phyloP scores from a whole-genome alignment of 2,329 filamentous ascomycete species.

The Alternaria conjuncta region DNA sequence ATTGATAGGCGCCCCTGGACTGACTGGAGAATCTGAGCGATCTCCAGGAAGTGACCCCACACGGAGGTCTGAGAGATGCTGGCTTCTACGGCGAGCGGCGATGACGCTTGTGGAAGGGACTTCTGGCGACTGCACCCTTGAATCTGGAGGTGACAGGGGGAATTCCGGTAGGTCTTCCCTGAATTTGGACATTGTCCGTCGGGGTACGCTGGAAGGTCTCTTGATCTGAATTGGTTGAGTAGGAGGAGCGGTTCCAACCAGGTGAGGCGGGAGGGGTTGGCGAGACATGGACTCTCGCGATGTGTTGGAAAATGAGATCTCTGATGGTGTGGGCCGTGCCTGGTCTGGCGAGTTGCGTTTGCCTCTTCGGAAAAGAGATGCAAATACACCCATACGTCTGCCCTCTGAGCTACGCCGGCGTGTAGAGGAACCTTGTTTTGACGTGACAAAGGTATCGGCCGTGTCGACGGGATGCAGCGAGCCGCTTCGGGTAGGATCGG shows the following conservation, averaged over 20 bases:
- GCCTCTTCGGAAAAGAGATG: slow-evolving; percentile 72
- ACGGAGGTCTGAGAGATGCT: slow-evolving; percentile 43
- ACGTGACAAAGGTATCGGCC: slow-evolving; percentile 36
- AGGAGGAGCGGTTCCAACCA: slow-evolving; percentile 49
- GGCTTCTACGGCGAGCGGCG: slow-evolving; percentile 49
- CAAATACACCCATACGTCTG: slow-evolving; percentile 44
- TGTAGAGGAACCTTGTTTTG: slow-evolving; percentile 31
- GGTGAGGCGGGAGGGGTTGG: slow-evolving; percentile 59
- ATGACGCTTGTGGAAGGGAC: slow-evolving; percentile 56
- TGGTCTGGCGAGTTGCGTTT: slow-evolving; percentile 59
- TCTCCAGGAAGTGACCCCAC: slow-evolving; percentile 33
- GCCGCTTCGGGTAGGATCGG: slow-evolving; percentile 40
- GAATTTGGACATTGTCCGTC: slow-evolving; percentile 88
- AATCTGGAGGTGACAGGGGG: slow-evolving; percentile 83
- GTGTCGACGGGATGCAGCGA: slow-evolving; percentile 43
- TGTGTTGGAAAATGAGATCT: slow-evolving; percentile 80
- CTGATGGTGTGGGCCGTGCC: slow-evolving; percentile 66
- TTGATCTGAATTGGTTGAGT: slow-evolving; percentile 50
- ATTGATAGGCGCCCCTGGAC: slow-evolving; percentile 39
- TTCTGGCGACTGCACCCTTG: slow-evolving; percentile 79
- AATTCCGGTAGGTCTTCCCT: slow-evolving; percentile 89
- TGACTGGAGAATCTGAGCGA: slow-evolving; percentile 54
- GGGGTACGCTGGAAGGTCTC: slow-evolving; percentile 65
- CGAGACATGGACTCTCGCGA: slow-evolving; percentile 84
- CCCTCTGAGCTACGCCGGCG: slow-evolving; percentile 45